Percentiles rank a stretch among this genome's conserved stretches.
Evolutionary conservation across 208 protist genomes (phyloP).

Genomic region (Naegleria fowleri): DNA sequence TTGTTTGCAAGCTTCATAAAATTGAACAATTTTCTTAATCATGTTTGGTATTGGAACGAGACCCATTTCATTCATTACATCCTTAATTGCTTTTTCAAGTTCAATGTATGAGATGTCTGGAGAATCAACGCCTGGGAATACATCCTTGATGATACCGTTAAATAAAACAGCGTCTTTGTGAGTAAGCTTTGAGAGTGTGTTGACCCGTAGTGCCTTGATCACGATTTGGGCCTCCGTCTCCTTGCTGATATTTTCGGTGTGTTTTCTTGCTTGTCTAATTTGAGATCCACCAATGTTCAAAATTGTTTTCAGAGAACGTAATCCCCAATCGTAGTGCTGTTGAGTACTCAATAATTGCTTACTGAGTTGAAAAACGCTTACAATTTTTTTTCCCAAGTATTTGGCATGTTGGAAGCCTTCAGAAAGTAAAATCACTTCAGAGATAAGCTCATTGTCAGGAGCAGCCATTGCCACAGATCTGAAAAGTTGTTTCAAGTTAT

Average conservation of each 20-base stretch:
- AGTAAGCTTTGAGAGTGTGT: slow-evolving; percentile 96
- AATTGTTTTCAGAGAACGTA: slow-evolving; percentile 94
- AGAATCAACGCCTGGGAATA: slow-evolving; percentile 81
- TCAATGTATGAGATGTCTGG: slow-evolving; percentile 83
- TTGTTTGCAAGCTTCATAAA: slow-evolving; percentile 91
- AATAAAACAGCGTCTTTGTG: slow-evolving; percentile 86
- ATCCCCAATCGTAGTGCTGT: slow-evolving; percentile 98
- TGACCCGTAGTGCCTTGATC: slow-evolving; percentile 90
- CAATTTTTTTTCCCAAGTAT: slow-evolving; percentile 79
- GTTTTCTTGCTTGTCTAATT: slow-evolving; percentile 27
- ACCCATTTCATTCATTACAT: slow-evolving; percentile 72
- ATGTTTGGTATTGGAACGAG: slow-evolving; percentile 76
- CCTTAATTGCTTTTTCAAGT: slow-evolving; percentile 76
- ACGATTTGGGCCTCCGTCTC: slow-evolving; percentile 82
- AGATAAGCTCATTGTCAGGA: slow-evolving; percentile 95
- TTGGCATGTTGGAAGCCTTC: slow-evolving; percentile 92
- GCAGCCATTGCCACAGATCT: slow-evolving; percentile 94
- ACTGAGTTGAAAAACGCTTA: slow-evolving; percentile 83
- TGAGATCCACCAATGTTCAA: slow-evolving; percentile 73
- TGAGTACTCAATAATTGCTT: slow-evolving; percentile 88
- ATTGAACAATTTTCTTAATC: slow-evolving; percentile 85
- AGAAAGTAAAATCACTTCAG: slow-evolving; percentile 92
- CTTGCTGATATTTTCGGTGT: slow-evolving; percentile 49
- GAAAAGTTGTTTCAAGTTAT: slow-evolving; percentile 98
- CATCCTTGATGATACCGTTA: slow-evolving; percentile 84